Percentiles rank a stretch among this genome's conserved stretches.
Evolutionary conservation across 2,329 filamentous ascomycete genomes (phyloP).

Genomic region (Phyllosticta citribraziliensis): DNA sequence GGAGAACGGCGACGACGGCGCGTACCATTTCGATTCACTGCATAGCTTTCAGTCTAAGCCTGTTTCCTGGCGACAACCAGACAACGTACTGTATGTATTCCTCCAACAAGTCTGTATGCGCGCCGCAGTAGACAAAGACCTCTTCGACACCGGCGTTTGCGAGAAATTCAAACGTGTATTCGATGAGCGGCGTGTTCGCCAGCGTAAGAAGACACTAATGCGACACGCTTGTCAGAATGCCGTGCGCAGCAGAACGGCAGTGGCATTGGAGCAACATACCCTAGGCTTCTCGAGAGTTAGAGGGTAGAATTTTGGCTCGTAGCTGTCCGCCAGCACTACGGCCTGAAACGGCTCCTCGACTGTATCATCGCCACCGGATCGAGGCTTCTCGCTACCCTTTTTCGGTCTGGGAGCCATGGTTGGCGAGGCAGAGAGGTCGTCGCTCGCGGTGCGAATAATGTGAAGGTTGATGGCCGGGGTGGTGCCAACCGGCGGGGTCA

Average conservation of each 20-base stretch:
- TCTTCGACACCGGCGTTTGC: constrained; percentile 93
- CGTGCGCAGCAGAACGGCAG: background rate
- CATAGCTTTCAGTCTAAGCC: background rate
- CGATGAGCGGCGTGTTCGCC: constrained; percentile 88
- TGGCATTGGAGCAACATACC: constrained; percentile 43
- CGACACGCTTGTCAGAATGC: constrained; percentile 15
- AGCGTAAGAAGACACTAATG: constrained; percentile 78
- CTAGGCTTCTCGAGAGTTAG: constrained; percentile 83
- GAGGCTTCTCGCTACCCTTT: constrained; percentile 28
- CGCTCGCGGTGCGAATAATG: background rate
- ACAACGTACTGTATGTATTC: constrained; percentile 58
- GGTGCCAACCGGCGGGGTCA: background rate
- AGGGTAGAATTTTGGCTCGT: constrained; percentile 82
- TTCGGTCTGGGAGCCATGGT: constrained; percentile 40
- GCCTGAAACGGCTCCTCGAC: constrained; percentile 54
- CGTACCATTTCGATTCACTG: constrained; percentile 62
- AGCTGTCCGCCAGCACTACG: constrained; percentile 77
- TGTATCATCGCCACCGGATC: constrained; percentile 40
- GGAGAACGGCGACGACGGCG: constrained; percentile 68
- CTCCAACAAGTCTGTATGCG: constrained; percentile 80
- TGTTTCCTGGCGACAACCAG: constrained; percentile 10
- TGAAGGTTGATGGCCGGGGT: background rate
- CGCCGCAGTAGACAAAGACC: constrained; percentile 83
- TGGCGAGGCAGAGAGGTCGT: background rate
- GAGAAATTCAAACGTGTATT: constrained; percentile 94